These are phyloP conservation scores for Bolboschoenus planiculmis DNA, from an alignment of 176 grass and related monocot species.

Conservation along the genomic window DNA sequence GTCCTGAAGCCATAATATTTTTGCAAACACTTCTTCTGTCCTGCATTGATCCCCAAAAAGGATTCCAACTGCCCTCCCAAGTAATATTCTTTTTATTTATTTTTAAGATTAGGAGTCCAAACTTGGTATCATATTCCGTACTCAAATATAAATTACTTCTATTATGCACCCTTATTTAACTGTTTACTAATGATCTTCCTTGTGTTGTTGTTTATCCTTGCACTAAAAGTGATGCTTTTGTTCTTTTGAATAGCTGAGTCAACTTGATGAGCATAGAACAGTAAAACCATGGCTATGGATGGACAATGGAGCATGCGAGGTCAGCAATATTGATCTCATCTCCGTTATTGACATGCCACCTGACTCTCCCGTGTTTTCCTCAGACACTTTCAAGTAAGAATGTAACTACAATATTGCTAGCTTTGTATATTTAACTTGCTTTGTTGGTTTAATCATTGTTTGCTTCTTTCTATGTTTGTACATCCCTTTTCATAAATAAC, in stretches of 20 bases:
- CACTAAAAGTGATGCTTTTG: neutral
- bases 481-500: neutral
- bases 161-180: neutral
- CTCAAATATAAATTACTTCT: neutral
- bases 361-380: constrained; percentile 51
- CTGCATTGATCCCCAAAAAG: constrained; percentile 44
- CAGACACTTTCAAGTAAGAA: constrained; percentile 58
- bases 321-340: constrained; percentile 52
- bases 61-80: constrained; percentile 34
- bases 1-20: constrained; percentile 70
- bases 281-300: constrained; percentile 62
- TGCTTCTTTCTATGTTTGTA: neutral
- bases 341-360: constrained; percentile 54
- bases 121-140: neutral
- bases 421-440: neutral
- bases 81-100: constrained; percentile 24
- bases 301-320: constrained; percentile 27
- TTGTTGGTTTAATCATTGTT: neutral
- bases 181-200: constrained; percentile 10
- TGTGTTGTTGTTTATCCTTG: constrained; percentile 14
- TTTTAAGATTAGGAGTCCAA: neutral
- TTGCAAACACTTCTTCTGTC: constrained; percentile 71
- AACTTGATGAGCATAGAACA: constrained; percentile 72
- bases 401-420: neutral
- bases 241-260: constrained; percentile 38